Evolutionary conservation across 176 grass and related monocot species (phyloP), one percentile per base, ranked within the genome.

Genomic region (Oryza longistaminata): DNA sequence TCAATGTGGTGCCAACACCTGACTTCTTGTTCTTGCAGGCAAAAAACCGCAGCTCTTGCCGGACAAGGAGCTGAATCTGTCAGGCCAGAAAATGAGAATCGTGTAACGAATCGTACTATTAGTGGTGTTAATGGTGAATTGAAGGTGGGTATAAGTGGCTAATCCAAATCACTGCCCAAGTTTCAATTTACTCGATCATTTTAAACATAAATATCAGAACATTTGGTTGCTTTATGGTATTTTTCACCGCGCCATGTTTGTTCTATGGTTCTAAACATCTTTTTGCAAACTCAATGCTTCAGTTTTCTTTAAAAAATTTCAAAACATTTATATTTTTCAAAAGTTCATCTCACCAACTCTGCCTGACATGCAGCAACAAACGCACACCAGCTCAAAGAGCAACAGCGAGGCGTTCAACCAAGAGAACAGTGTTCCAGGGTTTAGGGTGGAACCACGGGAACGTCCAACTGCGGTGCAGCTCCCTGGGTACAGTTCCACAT

Each of bases 351-450:
- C 13, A 85, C 49, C 10, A 66, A 76, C 66, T 75, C 46, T 68
- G 26, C 46, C 5, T 85, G 6, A 22, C 70, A 45, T 70, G 81
- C 75, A 93, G 77, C 84, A 83, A 73, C 89, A 89, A 11, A 64
- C 53, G 34, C 91, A 96, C 15, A 64, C 50, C 52, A 93, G 73
- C 87, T 83, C 86, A 40, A 96, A 91, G 78, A 89, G 88, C 90
- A 92, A 46, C 66, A 88, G 87, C 13, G 45, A 80, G 35, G 88
- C 81, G 43, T 84, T 88, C 65, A 88, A 73, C 24, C 66, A 79
- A 49, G 92, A 85, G 74, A 84, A 91, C 71, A 91, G 77, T 27
- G 80, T 84, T 34, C 68, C 86, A 7, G 92, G 88, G 13, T 88
- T 93, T 55, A 66, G 64, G 31, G 80, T 93, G 75, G 88, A 91